Base-by-base conservation (phyloP, 2,329 filamentous ascomycete genomes). In the Fusarium siculi region DNA sequence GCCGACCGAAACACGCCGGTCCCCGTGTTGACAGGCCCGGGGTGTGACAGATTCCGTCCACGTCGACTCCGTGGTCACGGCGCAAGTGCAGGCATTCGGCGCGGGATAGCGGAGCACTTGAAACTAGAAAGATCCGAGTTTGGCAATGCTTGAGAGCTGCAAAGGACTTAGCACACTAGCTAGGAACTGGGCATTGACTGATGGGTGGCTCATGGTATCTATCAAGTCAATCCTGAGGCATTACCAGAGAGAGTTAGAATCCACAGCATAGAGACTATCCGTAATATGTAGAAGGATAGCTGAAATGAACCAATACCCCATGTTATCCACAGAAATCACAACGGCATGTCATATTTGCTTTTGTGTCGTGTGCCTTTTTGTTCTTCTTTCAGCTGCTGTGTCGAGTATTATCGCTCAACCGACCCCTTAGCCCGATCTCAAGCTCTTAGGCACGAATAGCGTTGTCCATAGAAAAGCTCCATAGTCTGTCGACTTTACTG, bases 1-100 rank as follows among this genome's bases (percentile, higher is more conserved):
- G 42, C 42, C 66, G 67, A 67, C 23, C 66, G 75, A 58, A 59
- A 59, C 55, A 42, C 49, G 36, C 67, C 62, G 68, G 71, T 67
- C 47, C 49, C 57, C 68, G 61, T 62, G 54, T 36, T 54, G 56
- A 39, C 57, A 44, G 53, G 66, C 32, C 62, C 61, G 66, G 63
- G 47, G 55, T 57, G 53, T 56, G 47, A 40, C 43, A 56, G 23
- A 7, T 42, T 47, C 67, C 66, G 52, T 59, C 34, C 47, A 65
- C 32, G 16, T 54, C 32, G 25, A 44, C 55, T 37, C 57, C 49
- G 61, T 64, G 25, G 47, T 59, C 43, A 52, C 54, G 53, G 66
- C 50, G 49, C 57, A 67, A 70, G 57, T 44, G 57, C 56, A 56
- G 40, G 11, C 34, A 42, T 25, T 69, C 37, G 59, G 44, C 40